A percentile compares a stretch with the other conserved stretches of the same genome.
phyloP scores from a whole-genome alignment of 108 stramenopile species.

The Chaetoceros tenuissimus region DNA sequence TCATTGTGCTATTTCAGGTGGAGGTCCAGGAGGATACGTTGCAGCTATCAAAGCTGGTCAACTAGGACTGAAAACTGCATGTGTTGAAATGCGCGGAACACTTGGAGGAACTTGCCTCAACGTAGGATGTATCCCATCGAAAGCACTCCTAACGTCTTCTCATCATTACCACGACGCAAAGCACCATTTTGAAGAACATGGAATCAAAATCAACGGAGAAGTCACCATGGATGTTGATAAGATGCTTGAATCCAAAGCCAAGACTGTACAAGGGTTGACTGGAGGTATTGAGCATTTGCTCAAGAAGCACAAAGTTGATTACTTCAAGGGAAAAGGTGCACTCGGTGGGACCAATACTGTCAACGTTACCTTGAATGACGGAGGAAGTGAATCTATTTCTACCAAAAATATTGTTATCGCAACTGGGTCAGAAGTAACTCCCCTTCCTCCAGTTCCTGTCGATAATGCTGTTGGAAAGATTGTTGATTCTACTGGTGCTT shows the following conservation, averaged over 20 bases:
- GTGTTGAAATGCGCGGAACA: constrained; percentile 95
- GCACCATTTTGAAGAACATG: constrained; percentile 93
- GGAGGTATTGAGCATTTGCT: constrained; percentile 98
- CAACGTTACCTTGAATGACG: constrained; percentile 75
- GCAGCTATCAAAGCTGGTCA: constrained; percentile 99
- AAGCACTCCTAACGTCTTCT: constrained; percentile 88
- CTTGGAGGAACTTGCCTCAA: constrained; percentile 97
- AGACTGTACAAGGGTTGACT: constrained; percentile 93
- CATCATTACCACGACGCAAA: constrained; percentile 97
- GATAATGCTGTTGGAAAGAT: constrained; percentile 95
- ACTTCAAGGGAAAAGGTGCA: constrained; percentile 91
- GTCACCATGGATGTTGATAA: constrained; percentile 86
- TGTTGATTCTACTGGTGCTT: constrained; percentile 97
- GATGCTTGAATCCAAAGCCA: constrained; percentile 88
- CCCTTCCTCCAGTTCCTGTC: constrained; percentile 95
- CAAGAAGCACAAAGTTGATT: constrained; percentile 98
- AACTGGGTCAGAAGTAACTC: constrained; percentile 96
- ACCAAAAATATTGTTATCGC: constrained; percentile 98
- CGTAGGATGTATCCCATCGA: constrained; percentile 99
- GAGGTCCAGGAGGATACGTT: constrained; percentile 99
- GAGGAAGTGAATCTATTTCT: constrained; percentile 66
- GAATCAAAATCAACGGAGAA: constrained; percentile 64
- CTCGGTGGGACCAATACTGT: constrained; percentile 82
- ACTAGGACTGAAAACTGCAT: constrained; percentile 96
- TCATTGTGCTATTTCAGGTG: constrained; percentile 44